phyloP scores from a whole-genome alignment of 352 stramenopile species.

The Globisporangium yorkense region DNA sequence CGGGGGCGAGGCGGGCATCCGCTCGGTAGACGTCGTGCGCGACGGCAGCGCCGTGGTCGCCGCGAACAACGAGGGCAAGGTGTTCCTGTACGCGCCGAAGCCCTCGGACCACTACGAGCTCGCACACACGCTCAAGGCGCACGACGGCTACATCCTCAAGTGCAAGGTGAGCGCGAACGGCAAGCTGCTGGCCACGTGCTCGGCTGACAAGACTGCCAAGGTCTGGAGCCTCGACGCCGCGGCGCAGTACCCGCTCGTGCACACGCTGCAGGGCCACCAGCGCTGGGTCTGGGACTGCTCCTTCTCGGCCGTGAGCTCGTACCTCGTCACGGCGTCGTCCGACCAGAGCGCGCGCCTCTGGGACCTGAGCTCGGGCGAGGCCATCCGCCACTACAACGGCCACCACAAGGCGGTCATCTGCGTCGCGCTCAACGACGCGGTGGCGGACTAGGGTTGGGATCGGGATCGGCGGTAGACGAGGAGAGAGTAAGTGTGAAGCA shows the following conservation, averaged over 20 bases:
- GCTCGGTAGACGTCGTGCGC: constrained; percentile 90
- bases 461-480: neutral
- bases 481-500: neutral
- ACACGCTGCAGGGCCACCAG: constrained; percentile 86
- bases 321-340: constrained; percentile 95
- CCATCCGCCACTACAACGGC: constrained; percentile 85
- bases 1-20: constrained; percentile 76
- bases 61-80: constrained; percentile 92
- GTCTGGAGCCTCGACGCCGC: constrained; percentile 72
- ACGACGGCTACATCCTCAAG: constrained; percentile 92
- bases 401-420: constrained; percentile 90
- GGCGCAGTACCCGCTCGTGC: constrained; percentile 40
- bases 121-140: constrained; percentile 64
- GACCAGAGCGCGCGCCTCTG: constrained; percentile 96
- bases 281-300: constrained; percentile 98
- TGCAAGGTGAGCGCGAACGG: constrained; percentile 85
- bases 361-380: constrained; percentile 90
- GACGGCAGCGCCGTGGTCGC: constrained; percentile 91
- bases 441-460: constrained; percentile 35
- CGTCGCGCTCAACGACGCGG: constrained; percentile 82
- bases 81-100: constrained; percentile 90
- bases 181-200: constrained; percentile 89
- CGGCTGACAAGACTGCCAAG: constrained; percentile 90
- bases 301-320: constrained; percentile 97
- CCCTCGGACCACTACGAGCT: constrained; percentile 62